phyloP scores from a whole-genome alignment of 495 filamentous ascomycete genomes.

The Trichoderma virens region DNA sequence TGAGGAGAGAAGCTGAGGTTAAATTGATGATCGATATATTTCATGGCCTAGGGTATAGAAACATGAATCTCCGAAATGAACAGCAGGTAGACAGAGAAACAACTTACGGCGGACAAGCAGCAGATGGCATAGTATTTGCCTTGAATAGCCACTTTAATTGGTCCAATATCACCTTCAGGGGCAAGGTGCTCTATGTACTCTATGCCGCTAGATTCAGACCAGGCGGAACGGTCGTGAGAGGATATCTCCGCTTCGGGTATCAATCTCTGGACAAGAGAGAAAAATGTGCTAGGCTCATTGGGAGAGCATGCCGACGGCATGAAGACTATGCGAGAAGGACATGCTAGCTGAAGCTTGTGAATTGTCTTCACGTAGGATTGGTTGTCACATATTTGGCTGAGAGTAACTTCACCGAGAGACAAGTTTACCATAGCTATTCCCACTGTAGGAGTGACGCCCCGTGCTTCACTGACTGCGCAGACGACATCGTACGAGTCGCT shows the following conservation, averaged over 20 bases:
- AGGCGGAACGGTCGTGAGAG: constrained; percentile 72
- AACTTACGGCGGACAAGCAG: constrained; percentile 75
- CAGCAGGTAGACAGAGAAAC: not conserved
- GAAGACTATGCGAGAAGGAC: constrained; percentile 68
- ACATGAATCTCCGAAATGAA: not conserved
- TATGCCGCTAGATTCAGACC: constrained; percentile 74
- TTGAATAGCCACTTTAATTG: constrained; percentile 67
- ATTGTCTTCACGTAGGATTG: constrained; percentile 80
- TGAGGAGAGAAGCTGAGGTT: constrained; percentile 60
- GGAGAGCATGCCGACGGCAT: constrained; percentile 55
- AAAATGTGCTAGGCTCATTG: constrained; percentile 65
- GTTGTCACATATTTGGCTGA: constrained; percentile 86
- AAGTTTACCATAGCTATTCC: constrained; percentile 86
- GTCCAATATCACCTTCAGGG: constrained; percentile 66
- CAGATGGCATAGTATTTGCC: constrained; percentile 87
- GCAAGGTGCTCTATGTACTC: constrained; percentile 74
- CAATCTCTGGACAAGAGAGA: constrained; percentile 64
- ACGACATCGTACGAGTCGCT: constrained; percentile 62
- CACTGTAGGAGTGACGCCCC: constrained; percentile 76
- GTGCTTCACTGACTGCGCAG: constrained; percentile 86
- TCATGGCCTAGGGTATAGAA: constrained; percentile 52
- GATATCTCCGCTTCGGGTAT: constrained; percentile 50
- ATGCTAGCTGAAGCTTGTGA: constrained; percentile 72
- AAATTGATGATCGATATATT: constrained; percentile 65
- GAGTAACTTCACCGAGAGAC: constrained; percentile 67